Evolutionary conservation across 2,329 filamentous ascomycete genomes (phyloP).

Genomic region (Claviceps sp.): DNA sequence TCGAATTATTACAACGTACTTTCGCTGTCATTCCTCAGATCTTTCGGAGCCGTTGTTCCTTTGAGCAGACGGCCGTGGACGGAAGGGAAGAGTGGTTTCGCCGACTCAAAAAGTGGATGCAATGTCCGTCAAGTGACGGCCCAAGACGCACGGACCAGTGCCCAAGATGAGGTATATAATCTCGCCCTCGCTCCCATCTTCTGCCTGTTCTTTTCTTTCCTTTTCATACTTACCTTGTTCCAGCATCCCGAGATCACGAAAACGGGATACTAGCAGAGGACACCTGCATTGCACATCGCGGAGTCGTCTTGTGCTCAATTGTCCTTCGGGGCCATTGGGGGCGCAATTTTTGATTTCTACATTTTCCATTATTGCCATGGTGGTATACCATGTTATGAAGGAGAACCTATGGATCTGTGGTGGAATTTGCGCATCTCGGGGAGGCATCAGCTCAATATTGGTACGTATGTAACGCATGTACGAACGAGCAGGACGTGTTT

Average conservation of each 20-base stretch:
- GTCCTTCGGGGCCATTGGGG: conserved; percentile 38
- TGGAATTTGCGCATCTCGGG: too few relatives aligned
- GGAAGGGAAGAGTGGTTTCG: too few relatives aligned
- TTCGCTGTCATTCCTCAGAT: too few relatives aligned
- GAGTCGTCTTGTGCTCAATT: conserved; percentile 33
- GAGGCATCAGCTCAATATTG: too few relatives aligned
- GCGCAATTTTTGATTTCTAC: conserved; percentile 34
- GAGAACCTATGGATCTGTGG: background rate
- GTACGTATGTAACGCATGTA: too few relatives aligned
- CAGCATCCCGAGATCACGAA: conserved; percentile 30
- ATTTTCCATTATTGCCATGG: conserved; percentile 3
- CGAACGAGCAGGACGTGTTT: too few relatives aligned
- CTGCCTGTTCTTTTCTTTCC: conserved; percentile 14
- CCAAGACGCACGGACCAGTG: conserved; percentile 13
- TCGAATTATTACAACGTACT: too few relatives aligned
- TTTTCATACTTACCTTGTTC: conserved; percentile 41
- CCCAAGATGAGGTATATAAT: conserved; percentile 12
- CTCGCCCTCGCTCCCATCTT: conserved; percentile 5
- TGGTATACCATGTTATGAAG: background rate
- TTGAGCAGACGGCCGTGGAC: too few relatives aligned
- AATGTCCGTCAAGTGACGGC: background rate
- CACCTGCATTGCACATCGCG: conserved; percentile 42
- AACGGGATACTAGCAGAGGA: conserved; percentile 25
- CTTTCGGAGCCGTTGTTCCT: too few relatives aligned
- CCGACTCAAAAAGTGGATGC: background rate